Evolutionary conservation across 495 filamentous ascomycete species (phyloP), one percentile per base, ranked within the genome.

Genomic region (Xylaria nigripes): DNA sequence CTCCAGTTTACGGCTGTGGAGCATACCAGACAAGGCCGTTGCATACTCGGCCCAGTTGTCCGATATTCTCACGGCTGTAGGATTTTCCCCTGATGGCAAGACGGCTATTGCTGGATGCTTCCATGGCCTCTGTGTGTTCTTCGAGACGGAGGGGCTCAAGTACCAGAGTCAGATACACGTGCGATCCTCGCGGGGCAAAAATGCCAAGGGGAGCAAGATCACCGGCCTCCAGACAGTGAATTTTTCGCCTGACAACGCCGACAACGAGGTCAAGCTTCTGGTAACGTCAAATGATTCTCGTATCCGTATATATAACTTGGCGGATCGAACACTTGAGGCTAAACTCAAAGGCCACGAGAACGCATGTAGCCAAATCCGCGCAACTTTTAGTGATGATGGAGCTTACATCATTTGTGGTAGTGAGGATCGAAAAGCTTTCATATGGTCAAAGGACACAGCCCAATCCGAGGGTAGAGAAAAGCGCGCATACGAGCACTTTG

Each of bases 311-410:
- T 97, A 97, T 70, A 90, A 87, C 68, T 73, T 95, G 56, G 78
- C 82, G 19, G 87, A 93, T 62, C 91, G 94, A 62, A 79, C 75
- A 9, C 72, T 97, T 2, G 88, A 96, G 56, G 78, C 87, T 54
- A 99, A 97, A 64, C 87, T 95, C 60, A 90, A 89, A 60, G 94
- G 92, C 5, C 89, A 96, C 61, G 87, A 91, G 64, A 96, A 97
- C 64, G 79, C 82, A n/a, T 90, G 80, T 68, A 90, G 83, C 62
- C 93, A 97, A 66, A 96, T 99, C 36, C 84, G 86, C 40, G 93
- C 93, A 1, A 81, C 78, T 0, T 95, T 97, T 56, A 91, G 86
- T 48, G 89, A 96, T 56, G 90, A 96, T 62, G 86, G 83, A 0
- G 82, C 81, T 41, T 89, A 95, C 63, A 79, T 99, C 38, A 89